These are phyloP conservation scores for Cinnamomum chago DNA, from an alignment of 164 flowering plant species.

Conservation along the genomic window DNA sequence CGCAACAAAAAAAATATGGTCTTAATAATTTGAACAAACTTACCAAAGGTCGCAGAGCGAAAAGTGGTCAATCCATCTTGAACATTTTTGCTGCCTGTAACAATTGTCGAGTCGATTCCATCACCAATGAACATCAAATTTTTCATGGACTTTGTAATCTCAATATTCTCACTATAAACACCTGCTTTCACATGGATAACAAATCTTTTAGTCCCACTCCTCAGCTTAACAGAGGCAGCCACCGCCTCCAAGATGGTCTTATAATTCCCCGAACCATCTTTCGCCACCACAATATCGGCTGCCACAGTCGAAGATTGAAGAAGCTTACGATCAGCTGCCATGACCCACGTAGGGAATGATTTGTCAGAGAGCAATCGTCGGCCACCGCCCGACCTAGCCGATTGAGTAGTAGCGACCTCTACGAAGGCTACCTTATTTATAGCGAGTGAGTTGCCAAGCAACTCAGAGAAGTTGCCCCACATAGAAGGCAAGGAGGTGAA, in stretches of 20 bases:
- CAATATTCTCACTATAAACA: slow-evolving; percentile 51
- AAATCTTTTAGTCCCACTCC: slow-evolving; percentile 28
- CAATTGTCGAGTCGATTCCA: slow-evolving; percentile 52
- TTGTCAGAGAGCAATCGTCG: slow-evolving; percentile 26
- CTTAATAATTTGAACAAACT: slow-evolving; percentile 2
- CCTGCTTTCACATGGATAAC: slow-evolving; percentile 56
- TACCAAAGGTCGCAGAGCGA: slow-evolving; percentile 67
- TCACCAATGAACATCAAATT: slow-evolving; percentile 64
- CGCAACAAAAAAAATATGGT: too few relatives aligned
- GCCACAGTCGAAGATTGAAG: slow-evolving; percentile 21
- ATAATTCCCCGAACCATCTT: slow-evolving; percentile 59
- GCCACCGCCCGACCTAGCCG: background rate
- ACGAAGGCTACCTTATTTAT: slow-evolving; percentile 14
- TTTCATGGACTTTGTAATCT: slow-evolving; percentile 30
- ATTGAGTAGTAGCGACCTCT: background rate
- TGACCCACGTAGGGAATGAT: slow-evolving; percentile 48
- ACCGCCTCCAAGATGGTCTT: slow-evolving; percentile 54
- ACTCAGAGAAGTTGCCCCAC: slow-evolving; percentile 35
- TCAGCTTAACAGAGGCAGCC: slow-evolving; percentile 21
- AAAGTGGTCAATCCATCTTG: slow-evolving; percentile 60
- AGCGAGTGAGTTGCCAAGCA: slow-evolving; percentile 57
- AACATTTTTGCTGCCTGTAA: slow-evolving; percentile 42
- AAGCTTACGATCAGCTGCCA: slow-evolving; percentile 41
- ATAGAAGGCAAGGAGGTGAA: slow-evolving; percentile 21
- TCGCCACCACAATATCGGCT: slow-evolving; percentile 55